Base-by-base conservation (phyloP, 352 stramenopile species). In the Pythium aristosporum region DNA sequence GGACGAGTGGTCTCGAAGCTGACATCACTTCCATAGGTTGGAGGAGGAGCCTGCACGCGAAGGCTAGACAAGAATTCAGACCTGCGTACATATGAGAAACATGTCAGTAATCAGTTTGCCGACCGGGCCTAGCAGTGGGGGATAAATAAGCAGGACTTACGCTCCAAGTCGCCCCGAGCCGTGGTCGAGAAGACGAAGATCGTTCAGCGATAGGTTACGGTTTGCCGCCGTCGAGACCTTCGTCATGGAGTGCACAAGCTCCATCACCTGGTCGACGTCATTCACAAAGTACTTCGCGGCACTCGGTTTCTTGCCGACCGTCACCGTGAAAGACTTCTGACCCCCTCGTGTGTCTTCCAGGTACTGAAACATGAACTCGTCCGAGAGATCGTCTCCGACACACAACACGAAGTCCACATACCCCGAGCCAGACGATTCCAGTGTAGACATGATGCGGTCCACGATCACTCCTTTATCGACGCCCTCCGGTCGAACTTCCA, bases 391-490 rank as follows among this genome's bases (percentile, higher is more conserved):
- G 73, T 99, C 98, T 54, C 98, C 98, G 53, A 99, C 73, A 57
- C 94, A 97, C 53, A 99, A 72, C 10, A 98, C 84, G 78, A 99
- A 99, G 65, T 99, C 98, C 18, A 97, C 81, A 43, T 91, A 89
- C 46, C 85, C 77, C 42, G 68, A 59, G 54, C 75, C 88, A 15
- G 76, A 81, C 13, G 80, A 91, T 53, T 96, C 85, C n/a, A 94
- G 69, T n/a, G 87, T 94, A 13, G 85, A 92, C 58, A 99, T 86
- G 30, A 99, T 90, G 41, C 96, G 91, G 73, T 97, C 94, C 3
- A 99, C 87, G 55, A 99, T 96, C 36, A 98, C 92, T 21, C 97
- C 98, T 75, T 99, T 99, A 82, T 99, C 98, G 0, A 99, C 97
- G 21, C 97, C 97, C 58, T 98, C 91, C 3, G 98, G 97, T 39